Evolutionary conservation across 2,329 filamentous ascomycete species (phyloP), one percentile per base, ranked within the genome.

Genomic region (Falciphora oryzae): DNA sequence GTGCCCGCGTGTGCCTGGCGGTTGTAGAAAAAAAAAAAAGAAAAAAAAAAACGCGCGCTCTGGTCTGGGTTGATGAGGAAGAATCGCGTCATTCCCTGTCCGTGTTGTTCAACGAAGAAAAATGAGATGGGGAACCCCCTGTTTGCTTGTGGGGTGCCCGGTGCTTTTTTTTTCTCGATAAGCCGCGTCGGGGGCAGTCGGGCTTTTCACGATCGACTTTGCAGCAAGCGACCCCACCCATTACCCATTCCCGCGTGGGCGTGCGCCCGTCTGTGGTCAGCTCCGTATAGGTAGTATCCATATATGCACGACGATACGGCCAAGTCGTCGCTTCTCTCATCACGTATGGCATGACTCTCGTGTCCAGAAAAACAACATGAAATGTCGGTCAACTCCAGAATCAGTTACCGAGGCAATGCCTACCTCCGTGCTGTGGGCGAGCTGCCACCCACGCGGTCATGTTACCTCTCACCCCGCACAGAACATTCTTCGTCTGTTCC

Each of bases 271-370:
- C 38, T n/a, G n/a, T n/a, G 32, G 44, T 6, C 2, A 4, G 44
- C 44, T 53, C 44, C 44, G 16, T 53, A 22, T 4, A 11, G 44
- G n/a, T 53, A 25, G 18, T 3, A 25, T 53, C 44, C 44, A 22
- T 11, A n/a, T 25, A 53, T n/a, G 44, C n/a, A 53, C n/a, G 18
- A 53, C 6, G n/a, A 53, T 14, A 53, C 10, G n/a, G 44, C 22
- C 44, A 53, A 11, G n/a, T 6, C 22, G n/a, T n/a, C 22, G 18
- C 44, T 10, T 53, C 44, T 25, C n/a, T 11, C 22, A 50, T n/a
- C n/a, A 53, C n/a, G 44, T 44, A 61, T 18, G n/a, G 8, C 29
- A 22, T 61, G n/a, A 44, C 59, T 61, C 44, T 44, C 16, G 59
- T n/a, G 8, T 61, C 31, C 16, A 44, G 22, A 32, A 27, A 25